Conservation (phyloP, 2,329 filamentous ascomycete genomes). For the Nemania diffusa region DNA sequence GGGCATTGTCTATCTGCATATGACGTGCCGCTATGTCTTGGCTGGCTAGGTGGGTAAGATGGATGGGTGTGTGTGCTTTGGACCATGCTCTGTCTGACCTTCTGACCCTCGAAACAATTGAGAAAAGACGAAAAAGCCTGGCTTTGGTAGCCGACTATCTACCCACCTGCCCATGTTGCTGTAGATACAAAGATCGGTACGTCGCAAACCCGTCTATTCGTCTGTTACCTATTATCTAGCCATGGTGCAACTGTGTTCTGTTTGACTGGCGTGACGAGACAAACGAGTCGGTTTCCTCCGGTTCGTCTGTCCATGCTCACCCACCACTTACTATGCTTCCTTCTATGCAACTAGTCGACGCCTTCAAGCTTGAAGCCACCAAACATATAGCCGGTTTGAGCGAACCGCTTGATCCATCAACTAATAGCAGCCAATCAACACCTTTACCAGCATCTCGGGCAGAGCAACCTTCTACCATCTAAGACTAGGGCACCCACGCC, state of each 20-base stretch:
- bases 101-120: background rate
- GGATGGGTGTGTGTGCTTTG: background rate
- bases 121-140: too few species aligned
- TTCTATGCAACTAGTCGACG: slow-evolving; percentile 13
- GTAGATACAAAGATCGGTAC: too few species aligned
- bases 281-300: slow-evolving; percentile 11
- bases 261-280: background rate
- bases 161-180: too few species aligned
- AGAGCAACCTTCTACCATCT: slow-evolving; percentile 17
- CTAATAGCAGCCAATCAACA: slow-evolving; percentile 34
- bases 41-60: background rate
- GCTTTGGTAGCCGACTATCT: too few species aligned
- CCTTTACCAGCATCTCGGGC: slow-evolving; percentile 35
- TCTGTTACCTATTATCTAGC: background rate
- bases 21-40: slow-evolving; percentile 19
- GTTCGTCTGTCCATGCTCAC: slow-evolving; percentile 12
- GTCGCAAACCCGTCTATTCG: too few species aligned
- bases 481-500: background rate
- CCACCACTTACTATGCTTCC: slow-evolving; percentile 13
- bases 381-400: slow-evolving; percentile 28
- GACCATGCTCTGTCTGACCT: background rate
- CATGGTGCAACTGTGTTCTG: background rate
- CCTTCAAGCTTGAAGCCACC: slow-evolving; percentile 28
- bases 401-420: slow-evolving; percentile 32
- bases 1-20: slow-evolving; percentile 1